phyloP scores from a whole-genome alignment of 441 rosid genomes.

The Euphorbia celastroides region DNA sequence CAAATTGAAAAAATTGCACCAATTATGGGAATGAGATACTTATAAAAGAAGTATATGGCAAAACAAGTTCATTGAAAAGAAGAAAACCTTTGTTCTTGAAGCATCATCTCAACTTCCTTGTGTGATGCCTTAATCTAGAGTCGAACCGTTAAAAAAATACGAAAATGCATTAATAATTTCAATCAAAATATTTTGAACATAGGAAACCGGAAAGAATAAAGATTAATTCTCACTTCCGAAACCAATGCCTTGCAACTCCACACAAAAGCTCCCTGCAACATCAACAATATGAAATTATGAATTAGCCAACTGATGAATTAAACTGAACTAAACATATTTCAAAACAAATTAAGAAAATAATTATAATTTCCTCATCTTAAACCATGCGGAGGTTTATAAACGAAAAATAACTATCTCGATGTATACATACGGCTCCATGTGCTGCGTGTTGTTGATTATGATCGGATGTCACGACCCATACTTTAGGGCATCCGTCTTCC shows the following conservation, averaged over 20 bases:
- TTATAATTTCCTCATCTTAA: neutral
- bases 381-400: neutral
- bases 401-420: conserved; percentile 3
- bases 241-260: conserved; percentile 91
- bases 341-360: neutral
- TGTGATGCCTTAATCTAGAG: conserved; percentile 64
- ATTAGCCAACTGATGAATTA: too few relatives aligned
- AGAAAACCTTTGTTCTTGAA: conserved; percentile 67
- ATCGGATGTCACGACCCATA: conserved; percentile 96
- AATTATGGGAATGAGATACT: too few relatives aligned
- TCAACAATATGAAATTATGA: too few relatives aligned
- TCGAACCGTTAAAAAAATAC: conserved; percentile 10
- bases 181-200: neutral
- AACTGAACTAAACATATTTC: too few relatives aligned
- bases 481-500: conserved; percentile 86
- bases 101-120: conserved; percentile 60
- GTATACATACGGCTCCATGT: conserved; percentile 72
- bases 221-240: conserved; percentile 57
- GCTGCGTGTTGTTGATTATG: conserved; percentile 74
- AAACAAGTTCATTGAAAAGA: neutral
- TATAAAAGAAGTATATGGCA: neutral
- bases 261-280: conserved; percentile 71
- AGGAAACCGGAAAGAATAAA: neutral
- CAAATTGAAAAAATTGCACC: neutral
- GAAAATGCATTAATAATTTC: neutral